phyloP scores from a whole-genome alignment of 495 filamentous ascomycete species.

The Penicillium argentinense region DNA sequence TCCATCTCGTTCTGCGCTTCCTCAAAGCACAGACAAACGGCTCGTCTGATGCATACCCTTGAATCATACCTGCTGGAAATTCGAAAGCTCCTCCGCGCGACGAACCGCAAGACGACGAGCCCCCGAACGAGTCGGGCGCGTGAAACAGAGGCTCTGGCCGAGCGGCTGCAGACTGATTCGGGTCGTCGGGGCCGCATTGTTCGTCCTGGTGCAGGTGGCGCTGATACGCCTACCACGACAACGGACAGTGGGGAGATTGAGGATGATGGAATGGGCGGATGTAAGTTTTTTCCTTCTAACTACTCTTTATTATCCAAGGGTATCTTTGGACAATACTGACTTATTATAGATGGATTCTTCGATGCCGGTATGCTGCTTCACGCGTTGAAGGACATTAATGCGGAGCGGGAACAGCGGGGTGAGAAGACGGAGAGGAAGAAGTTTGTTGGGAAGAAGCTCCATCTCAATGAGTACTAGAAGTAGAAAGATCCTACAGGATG shows the following conservation, averaged over 20 bases:
- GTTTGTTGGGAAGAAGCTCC: constrained; percentile 77
- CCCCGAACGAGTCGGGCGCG: constrained; percentile 60
- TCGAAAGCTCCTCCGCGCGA: constrained; percentile 72
- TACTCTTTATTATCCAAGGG: constrained; percentile 10
- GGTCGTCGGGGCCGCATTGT: constrained; percentile 47
- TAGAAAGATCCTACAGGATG: too few species aligned
- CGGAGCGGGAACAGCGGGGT: constrained; percentile 46
- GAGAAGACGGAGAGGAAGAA: constrained; percentile 51
- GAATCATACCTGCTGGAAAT: constrained; percentile 91
- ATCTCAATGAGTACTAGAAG: constrained; percentile 76
- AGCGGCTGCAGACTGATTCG: constrained; percentile 40
- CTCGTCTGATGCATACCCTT: constrained; percentile 82
- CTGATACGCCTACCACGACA: constrained; percentile 58
- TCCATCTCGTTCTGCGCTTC: constrained; percentile 86
- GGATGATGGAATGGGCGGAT: constrained; percentile 88
- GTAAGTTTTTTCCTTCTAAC: constrained; percentile 57
- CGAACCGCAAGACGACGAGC: constrained; percentile 54
- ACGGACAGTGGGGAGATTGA: constrained; percentile 68
- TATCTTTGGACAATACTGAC: constrained; percentile 22
- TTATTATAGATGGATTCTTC: constrained; percentile 81
- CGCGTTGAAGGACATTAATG: constrained; percentile 68
- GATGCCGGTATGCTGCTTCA: constrained; percentile 91
- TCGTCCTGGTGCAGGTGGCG: constrained; percentile 42
- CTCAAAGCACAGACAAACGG: constrained; percentile 90
- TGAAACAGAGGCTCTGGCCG: constrained; percentile 61